Evolutionary conservation across 148 eudicot species (phyloP).

Genomic region (Amaranthus palmeri): DNA sequence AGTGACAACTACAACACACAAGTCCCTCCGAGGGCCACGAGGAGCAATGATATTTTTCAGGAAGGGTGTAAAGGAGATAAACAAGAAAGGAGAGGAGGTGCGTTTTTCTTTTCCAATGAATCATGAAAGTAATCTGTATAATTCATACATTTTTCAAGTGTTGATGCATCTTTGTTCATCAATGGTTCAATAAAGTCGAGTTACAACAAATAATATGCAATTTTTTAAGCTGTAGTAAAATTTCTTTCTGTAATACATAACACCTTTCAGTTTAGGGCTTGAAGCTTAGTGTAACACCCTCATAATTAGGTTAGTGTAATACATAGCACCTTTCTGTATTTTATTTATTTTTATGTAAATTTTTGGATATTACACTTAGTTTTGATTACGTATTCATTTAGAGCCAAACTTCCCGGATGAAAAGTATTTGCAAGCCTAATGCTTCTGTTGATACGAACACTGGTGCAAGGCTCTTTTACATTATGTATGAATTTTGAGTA

Average conservation of each 20-base stretch:
- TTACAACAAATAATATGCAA: background rate
- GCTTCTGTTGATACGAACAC: background rate
- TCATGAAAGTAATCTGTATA: constrained; percentile 1
- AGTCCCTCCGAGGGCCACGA: constrained; percentile 96
- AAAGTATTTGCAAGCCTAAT: background rate
- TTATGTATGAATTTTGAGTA: constrained; percentile 8
- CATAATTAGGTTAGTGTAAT: background rate
- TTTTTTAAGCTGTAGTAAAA: background rate
- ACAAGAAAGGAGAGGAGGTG: constrained; percentile 43
- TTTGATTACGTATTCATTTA: background rate
- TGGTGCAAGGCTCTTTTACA: background rate
- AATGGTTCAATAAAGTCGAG: background rate
- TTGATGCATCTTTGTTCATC: background rate
- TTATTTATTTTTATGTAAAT: too few relatives aligned
- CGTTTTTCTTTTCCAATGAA: constrained; percentile 7
- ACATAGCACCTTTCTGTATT: too few relatives aligned
- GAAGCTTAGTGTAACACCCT: background rate
- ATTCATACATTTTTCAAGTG: background rate
- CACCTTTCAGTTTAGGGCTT: background rate
- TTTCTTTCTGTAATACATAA: background rate
- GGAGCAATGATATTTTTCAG: constrained; percentile 97
- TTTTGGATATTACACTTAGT: background rate
- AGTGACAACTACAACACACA: constrained; percentile 96
- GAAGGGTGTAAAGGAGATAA: constrained; percentile 73
- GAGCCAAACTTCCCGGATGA: background rate